Evolutionary conservation across 1,139 yeast genomes (phyloP), one percentile per base, ranked within the genome.

Genomic region (Zygotorulaspora mrakii): DNA sequence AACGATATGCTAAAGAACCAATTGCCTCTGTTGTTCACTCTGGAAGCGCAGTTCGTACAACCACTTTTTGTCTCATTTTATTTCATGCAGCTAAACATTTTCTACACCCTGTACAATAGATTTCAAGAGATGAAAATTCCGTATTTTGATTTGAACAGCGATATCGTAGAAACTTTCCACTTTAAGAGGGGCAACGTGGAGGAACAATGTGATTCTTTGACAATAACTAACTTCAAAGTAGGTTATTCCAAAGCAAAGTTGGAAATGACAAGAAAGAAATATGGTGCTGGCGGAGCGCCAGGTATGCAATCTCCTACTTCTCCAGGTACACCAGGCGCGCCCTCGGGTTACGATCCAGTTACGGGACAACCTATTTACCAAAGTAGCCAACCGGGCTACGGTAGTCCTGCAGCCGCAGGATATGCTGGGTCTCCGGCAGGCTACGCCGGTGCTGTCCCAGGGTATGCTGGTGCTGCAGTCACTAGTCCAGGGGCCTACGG

Each of bases 81-180:
- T 69, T 91, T 81, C 72, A 91, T 94, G 97, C 99, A 91, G 69
- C 76, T 91, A 69, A 91, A 91, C 70, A 87, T 91, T 46, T 91
- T 88, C 67, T 91, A 91, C 71, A 88, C 96, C 0, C 70, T 91
- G 49, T 89, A 85, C 70, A 82, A 75, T 57, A 76, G 85, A 54
- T 86, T 91, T 87, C 95, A 89, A 66, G 95, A 87, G 62, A 80
- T 89, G 83, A 88, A 91, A 69, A 91, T 91, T 50, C 96, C 97
- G 10, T 89, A 91, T 67, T 91, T 91, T 66, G 95, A 91, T 62
- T 70, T 91, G 59, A 70, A 75, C 39, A 72, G 85, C 37, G 97
- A 88, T 61, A 84, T 91, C 52, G 73, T 83, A 40, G 91, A 85
- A 59, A 82, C 91, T 2, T 91, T 83, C 66, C 66, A 66, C 32